Base-by-base conservation (phyloP, 2,329 filamentous ascomycete species). In the Scorias spongiosa region DNA sequence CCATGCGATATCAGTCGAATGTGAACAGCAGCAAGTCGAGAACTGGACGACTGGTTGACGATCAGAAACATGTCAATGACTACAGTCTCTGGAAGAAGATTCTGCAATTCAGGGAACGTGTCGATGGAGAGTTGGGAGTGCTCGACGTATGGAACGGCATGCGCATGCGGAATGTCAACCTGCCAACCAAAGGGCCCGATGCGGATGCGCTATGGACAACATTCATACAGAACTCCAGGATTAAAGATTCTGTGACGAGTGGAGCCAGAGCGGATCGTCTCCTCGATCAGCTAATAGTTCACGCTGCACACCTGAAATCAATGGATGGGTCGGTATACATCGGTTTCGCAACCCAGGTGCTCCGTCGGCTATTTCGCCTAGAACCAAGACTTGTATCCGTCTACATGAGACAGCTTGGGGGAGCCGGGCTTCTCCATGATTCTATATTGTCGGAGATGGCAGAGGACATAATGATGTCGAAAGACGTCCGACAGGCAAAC, bases 151-250 rank as follows among this genome's bases (percentile, higher is more conserved):
- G 68, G 66, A 48, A 60, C 29, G 63, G 57, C 39, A 62, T 66
- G 56, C 56, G 51, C 10, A 42, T 50, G 10, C 55, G 61, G 18
- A 51, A 55, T 2, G 52, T 70, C 18, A 51, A 58, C 17, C 48
- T 74, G 10, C 69, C 69, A 11, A 59, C 53, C 2, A 48, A 51
- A 10, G 63, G 65, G 14, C 42, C 47, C n/a, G 50, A 64, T 4
- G 65, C 68, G 14, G 55, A 63, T 8, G 55, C 55, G 10, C 47
- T 75, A 6, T 74, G 71, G 71, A 54, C 55, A 0, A 63, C 59
- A 0, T 66, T 74, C 40, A 48, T 72, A 39, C 57, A 60, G 42
- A 50, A 62, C 28, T 58, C 60, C n/a, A 49, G 15, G 9, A 15
- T 36, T 12, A 9, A 36, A 12, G 12, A 12, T 36, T 3, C 32